A percentile compares a stretch with the other conserved stretches of the same genome.
Conservation (phyloP, 805 yeast genomes). For the Lachancea sp. region DNA sequence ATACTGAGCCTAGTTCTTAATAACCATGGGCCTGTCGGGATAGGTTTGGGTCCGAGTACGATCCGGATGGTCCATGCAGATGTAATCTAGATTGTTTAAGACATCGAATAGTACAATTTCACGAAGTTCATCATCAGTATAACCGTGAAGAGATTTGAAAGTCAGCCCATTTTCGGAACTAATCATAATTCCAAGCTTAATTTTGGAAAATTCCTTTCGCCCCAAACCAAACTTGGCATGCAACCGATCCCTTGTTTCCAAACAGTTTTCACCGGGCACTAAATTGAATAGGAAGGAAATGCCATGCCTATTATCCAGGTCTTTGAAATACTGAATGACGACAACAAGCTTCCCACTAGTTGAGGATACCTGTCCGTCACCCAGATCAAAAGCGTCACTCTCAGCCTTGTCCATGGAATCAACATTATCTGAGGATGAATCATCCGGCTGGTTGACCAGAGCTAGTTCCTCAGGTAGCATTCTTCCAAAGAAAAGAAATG, state of each 20-base stretch:
- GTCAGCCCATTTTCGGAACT: conserved; percentile 32
- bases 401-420: conserved; percentile 13
- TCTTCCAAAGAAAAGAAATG: conserved; percentile 41
- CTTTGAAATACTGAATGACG: conserved; percentile 73
- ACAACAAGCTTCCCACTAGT: conserved; percentile 44
- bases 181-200: conserved; percentile 42
- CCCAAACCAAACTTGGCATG: conserved; percentile 68
- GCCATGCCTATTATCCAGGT: conserved; percentile 64
- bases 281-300: conserved; percentile 76
- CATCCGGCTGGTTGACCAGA: conserved; percentile 22
- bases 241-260: conserved; percentile 58
- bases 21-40: conserved; percentile 54
- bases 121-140: conserved; percentile 44
- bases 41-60: conserved; percentile 52
- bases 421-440: conserved; percentile 17
- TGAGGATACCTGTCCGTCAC: conserved; percentile 11
- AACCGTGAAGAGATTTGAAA: conserved; percentile 35
- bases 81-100: conserved; percentile 42
- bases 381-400: conserved; percentile 23
- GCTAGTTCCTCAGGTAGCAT: conserved; percentile 38
- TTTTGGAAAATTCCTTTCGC: conserved; percentile 70
- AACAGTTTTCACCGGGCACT: conserved; percentile 58
- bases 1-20: conserved; percentile 33
- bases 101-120: conserved; percentile 48
- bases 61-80: conserved; percentile 88